Base-by-base conservation (phyloP, 495 filamentous ascomycete species). In the Talaromyces borbonicus region DNA sequence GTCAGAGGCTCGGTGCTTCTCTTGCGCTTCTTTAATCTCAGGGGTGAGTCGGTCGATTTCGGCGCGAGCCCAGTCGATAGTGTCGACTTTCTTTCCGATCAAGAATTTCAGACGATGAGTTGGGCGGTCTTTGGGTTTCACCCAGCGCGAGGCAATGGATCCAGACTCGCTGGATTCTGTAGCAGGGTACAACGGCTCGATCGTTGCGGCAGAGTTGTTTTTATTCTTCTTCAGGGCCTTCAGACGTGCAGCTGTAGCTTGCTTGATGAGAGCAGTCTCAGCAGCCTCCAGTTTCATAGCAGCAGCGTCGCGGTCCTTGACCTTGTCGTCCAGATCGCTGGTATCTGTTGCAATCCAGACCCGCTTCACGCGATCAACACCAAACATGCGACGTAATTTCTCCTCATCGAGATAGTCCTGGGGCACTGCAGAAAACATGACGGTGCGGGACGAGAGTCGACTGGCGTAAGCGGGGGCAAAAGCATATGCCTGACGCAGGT, bases 401-500 rank as follows among this genome's bases (percentile, higher is more conserved):
- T 73, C 73, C 59, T 85, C 76, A 56, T 82, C 74, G 26, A 90
- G 69, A 51, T 90, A 93, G 5, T 78, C 65, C 29, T 74, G 52
- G 4, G 92, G 89, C 15, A 98, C 89, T 8, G 85, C 84, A 20
- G 86, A 82, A 63, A 95, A 94, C 11, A 98, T 80, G 5, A 98
- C 87, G 25, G 90, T 97, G 49, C 89, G 80, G 3, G 92, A 93
- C 2, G 93, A 97, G 49, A 97, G 82, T 53, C 90, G 86, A 54
- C 79, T 84, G 39, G 88, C 78, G 62, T 95, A 90, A 22, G 86
- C 70, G 12, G 90, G 90, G 29, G 88, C 90, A 47, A 95, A 73
- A 39, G 92, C 72, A 67, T 94, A 95, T 1, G 93, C 92, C 70
- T 98, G 93, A 53, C 90, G 87, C 48, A 97, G 62, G 62, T 95